Base-by-base conservation (phyloP, 768 basidiomycete species). In the Gloeophyllum trabeum region DNA sequence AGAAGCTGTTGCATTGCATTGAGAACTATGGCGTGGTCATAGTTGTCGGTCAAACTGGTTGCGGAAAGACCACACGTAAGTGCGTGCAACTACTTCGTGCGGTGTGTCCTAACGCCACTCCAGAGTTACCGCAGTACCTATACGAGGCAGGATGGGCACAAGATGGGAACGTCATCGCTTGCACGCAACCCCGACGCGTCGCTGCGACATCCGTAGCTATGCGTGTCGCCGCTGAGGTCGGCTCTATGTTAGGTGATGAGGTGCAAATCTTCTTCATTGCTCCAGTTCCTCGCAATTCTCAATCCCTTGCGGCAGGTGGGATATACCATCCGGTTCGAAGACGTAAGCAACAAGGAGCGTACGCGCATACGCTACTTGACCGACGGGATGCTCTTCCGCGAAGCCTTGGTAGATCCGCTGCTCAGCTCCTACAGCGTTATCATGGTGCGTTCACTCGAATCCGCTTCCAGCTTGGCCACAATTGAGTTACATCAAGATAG, bases 361-460 rank as follows among this genome's bases (percentile, higher is more conserved):
- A 98, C 96, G 1, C 74, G 88, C 21, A 88, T 99, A 58, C 72
- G 91, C 32, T 99, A 98, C 60, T 75, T 98, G 76, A 99, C 96
- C 24, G 96, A 99, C 58, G 96, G 96, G 35, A 93, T 98, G 81
- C 78, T 99, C 26, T 97, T 98, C 58, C 77, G 93, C 45, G 93
- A 97, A 63, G 82, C 83, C 19, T 73, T 97, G 52, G 67, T 92
- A 26, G 94, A 99, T 55, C 96, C 96, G 14, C 61, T 97, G 22
- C 70, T 99, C 40, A 89, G 83, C 56, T 79, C 82, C 20, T 97
- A 93, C 54, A 94, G 90, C 53, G 90, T 92, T 6, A 84, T 98
- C 46, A 98, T 99, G 92, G 91, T 84, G 49, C 38, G 70, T 58
- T 44, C 3, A 14, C 20, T n/a, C n/a, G n/a, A n/a, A 44, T 24